These are phyloP conservation scores for Gonapodya sp. DNA, from an alignment of 192 early-diverging fungal species.

Conservation along the genomic window DNA sequence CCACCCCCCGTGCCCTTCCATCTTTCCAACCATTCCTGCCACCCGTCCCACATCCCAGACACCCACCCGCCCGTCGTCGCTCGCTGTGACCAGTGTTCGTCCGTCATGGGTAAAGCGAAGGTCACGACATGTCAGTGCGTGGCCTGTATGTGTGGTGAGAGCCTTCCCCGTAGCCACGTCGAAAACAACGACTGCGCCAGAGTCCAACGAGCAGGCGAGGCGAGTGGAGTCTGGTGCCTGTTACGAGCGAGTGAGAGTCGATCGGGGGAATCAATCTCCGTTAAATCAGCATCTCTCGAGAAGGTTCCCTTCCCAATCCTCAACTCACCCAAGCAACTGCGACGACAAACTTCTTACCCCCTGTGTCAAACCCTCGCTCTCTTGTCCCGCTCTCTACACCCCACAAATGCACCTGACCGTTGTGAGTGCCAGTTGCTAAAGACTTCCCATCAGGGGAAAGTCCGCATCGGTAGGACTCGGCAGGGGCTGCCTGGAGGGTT, in stretches of 20 bases:
- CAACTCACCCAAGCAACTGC: conserved; percentile 60
- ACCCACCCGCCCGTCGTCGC: conserved; percentile 75
- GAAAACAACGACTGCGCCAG: conserved; percentile 57
- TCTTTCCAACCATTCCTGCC: conserved; percentile 40
- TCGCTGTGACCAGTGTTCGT: conserved; percentile 53
- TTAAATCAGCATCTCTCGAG: background rate
- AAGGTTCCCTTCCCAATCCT: background rate
- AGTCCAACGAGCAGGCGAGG: conserved; percentile 67
- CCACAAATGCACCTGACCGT: conserved; percentile 63
- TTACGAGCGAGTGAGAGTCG: background rate
- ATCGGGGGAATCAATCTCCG: background rate
- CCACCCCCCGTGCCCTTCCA: conserved; percentile 74
- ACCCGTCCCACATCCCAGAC: conserved; percentile 53
- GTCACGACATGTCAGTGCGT: conserved; percentile 26
- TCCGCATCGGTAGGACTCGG: conserved; percentile 21
- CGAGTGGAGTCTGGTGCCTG: conserved; percentile 68
- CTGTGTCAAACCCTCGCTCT: conserved; percentile 47
- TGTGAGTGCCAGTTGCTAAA: conserved; percentile 62
- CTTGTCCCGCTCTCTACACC: conserved; percentile 57
- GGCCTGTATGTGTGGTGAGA: conserved; percentile 44
- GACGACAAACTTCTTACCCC: conserved; percentile 69
- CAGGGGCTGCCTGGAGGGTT: conserved; percentile 66
- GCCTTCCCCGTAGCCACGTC: conserved; percentile 60
- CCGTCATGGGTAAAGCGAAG: conserved; percentile 66
- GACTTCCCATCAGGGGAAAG: conserved; percentile 61